Percentiles rank a stretch among this genome's conserved stretches.
Evolutionary conservation across 129 eudicot genomes (phyloP).

Genomic region (Pittosporum tobira): DNA sequence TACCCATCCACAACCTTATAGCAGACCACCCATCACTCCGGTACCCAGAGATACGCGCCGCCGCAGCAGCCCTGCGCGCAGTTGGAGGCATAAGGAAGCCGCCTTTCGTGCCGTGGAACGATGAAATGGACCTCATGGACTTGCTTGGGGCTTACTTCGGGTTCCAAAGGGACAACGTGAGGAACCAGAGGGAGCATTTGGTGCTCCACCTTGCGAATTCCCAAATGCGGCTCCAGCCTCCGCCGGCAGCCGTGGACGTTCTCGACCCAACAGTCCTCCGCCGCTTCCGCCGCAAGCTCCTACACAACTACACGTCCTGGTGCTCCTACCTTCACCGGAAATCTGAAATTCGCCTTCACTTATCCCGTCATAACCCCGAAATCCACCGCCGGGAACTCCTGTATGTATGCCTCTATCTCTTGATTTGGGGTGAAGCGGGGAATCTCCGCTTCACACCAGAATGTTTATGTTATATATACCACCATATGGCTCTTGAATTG

Average conservation of each 20-base stretch:
- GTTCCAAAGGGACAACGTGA: slow-evolving; percentile 73
- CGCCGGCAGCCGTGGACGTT: slow-evolving; percentile 47
- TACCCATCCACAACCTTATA: slow-evolving; percentile 61
- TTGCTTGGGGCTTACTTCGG: slow-evolving; percentile 92
- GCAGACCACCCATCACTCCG: slow-evolving; percentile 70
- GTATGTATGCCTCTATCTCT: slow-evolving; percentile 59
- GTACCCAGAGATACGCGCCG: slow-evolving; percentile 85
- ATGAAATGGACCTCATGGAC: slow-evolving; percentile 67
- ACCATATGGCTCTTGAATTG: slow-evolving; percentile 65
- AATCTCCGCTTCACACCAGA: slow-evolving; percentile 77
- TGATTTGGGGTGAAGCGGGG: slow-evolving; percentile 91
- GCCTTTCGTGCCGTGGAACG: slow-evolving; percentile 54
- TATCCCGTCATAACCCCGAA: slow-evolving; percentile 39
- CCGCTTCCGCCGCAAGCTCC: slow-evolving; percentile 62
- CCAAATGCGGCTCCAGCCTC: slow-evolving; percentile 81
- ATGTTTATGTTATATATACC: slow-evolving; percentile 73
- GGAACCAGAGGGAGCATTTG: slow-evolving; percentile 80
- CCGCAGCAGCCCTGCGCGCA: slow-evolving; percentile 57
- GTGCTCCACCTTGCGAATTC: slow-evolving; percentile 84
- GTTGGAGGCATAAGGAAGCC: slow-evolving; percentile 76
- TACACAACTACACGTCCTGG: slow-evolving; percentile 64
- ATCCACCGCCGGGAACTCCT: slow-evolving; percentile 61
- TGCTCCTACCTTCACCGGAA: slow-evolving; percentile 49
- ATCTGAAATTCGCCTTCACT: slow-evolving; percentile 48
- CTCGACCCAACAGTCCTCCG: slow-evolving; percentile 58